phyloP scores from a whole-genome alignment of 495 filamentous ascomycete species.

The Glutinoglossum americanum region DNA sequence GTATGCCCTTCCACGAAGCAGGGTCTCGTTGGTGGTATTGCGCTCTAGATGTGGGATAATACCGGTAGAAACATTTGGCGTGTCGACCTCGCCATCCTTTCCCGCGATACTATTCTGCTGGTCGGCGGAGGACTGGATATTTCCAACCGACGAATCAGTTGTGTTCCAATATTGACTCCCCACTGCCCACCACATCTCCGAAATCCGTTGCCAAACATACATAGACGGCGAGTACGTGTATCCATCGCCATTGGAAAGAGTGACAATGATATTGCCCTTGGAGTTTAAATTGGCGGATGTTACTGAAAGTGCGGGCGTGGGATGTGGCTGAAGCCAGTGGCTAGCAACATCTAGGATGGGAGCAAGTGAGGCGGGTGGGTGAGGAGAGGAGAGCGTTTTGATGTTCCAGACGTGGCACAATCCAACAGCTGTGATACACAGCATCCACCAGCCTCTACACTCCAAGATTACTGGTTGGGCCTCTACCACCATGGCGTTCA shows the following conservation, averaged over 20 bases:
- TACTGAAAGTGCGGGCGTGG: constrained; percentile 52
- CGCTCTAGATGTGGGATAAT: constrained; percentile 86
- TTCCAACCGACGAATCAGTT: constrained; percentile 32
- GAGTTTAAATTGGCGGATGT: constrained; percentile 83
- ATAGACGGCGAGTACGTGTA: constrained; percentile 65
- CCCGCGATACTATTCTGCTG: constrained; percentile 18
- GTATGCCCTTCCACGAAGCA: constrained; percentile 79
- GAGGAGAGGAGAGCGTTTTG: constrained; percentile 58
- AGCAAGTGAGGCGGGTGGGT: constrained; percentile 76
- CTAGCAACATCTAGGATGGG: constrained; percentile 73
- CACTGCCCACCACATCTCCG: constrained; percentile 94
- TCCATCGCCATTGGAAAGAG: constrained; percentile 80
- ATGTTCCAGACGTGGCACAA: constrained; percentile 90
- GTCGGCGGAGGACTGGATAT: constrained; percentile 39
- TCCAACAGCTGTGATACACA: constrained; percentile 73
- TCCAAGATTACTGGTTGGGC: constrained; percentile 87
- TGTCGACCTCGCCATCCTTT: constrained; percentile 28
- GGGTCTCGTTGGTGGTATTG: constrained; percentile 75
- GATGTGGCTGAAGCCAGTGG: constrained; percentile 41
- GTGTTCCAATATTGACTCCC: constrained; percentile 97
- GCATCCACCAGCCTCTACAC: constrained; percentile 67
- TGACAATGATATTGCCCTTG: constrained; percentile 59
- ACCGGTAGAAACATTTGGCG: constrained; percentile 59
- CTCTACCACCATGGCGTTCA: constrained; percentile 70
- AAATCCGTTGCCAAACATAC: constrained; percentile 84